Evolutionary conservation across 164 flowering plant species (phyloP).

Genomic region (Houttuynia cordata): DNA sequence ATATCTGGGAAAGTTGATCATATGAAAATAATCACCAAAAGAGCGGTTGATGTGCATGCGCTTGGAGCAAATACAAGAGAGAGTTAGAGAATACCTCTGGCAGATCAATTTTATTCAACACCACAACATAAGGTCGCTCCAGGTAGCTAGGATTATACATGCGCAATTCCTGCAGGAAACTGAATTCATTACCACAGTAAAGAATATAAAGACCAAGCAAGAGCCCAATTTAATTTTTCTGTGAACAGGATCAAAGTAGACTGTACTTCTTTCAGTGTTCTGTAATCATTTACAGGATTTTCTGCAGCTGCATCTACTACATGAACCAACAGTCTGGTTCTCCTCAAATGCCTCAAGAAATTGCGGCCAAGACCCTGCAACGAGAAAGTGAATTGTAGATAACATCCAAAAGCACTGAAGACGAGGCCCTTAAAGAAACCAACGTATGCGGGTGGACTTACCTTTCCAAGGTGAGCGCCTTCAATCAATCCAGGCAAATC

Average conservation of each 20-base stretch:
- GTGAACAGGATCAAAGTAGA: background rate
- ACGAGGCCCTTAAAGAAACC: background rate
- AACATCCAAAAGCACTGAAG: background rate
- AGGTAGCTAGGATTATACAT: constrained; percentile 97
- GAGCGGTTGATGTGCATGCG: background rate
- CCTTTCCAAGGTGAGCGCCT: constrained; percentile 99
- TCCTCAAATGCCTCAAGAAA: constrained; percentile 88
- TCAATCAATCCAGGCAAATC: constrained; percentile 98
- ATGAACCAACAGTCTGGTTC: constrained; percentile 82
- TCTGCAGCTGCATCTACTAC: constrained; percentile 91
- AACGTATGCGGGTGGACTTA: constrained; percentile 22
- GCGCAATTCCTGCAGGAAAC: constrained; percentile 62
- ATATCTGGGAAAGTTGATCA: background rate
- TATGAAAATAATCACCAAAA: too few relatives aligned
- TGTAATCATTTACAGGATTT: constrained; percentile 72
- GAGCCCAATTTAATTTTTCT: background rate
- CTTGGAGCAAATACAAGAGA: background rate
- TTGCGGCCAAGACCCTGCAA: constrained; percentile 94
- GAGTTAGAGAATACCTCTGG: constrained; percentile 44
- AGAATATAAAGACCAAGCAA: background rate
- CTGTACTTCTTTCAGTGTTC: constrained; percentile 80
- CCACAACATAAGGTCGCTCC: constrained; percentile 78
- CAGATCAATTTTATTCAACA: constrained; percentile 86
- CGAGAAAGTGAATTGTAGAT: background rate
- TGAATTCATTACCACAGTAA: background rate